Evolutionary conservation across 208 protist species (phyloP).

Genomic region (Trypanosoma cruzi): DNA sequence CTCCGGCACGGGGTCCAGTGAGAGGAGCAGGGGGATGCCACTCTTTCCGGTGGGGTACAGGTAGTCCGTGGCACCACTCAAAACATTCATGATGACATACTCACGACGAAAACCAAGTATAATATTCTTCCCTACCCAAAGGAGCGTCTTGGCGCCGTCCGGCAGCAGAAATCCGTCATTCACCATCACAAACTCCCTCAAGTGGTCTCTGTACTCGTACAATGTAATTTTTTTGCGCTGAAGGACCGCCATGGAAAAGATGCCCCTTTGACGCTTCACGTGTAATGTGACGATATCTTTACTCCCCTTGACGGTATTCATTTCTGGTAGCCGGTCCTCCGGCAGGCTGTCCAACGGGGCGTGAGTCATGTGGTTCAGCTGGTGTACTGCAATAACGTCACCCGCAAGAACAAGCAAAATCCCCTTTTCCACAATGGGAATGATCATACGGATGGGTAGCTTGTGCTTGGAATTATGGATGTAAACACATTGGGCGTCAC

Average conservation of each 20-base stretch:
- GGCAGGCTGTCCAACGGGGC: slow-evolving; percentile 26
- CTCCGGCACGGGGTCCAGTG: slow-evolving; percentile 67
- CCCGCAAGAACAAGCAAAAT: slow-evolving; percentile 25
- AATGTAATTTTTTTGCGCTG: slow-evolving; percentile 53
- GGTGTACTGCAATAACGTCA: slow-evolving; percentile 36
- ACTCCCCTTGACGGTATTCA: slow-evolving; percentile 7
- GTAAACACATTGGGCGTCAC: slow-evolving; percentile 28
- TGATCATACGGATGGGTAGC: slow-evolving; percentile 41
- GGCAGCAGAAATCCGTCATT: slow-evolving; percentile 43
- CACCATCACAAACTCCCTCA: slow-evolving; percentile 22
- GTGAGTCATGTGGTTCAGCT: slow-evolving; percentile 20
- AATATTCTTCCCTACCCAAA: slow-evolving; percentile 59
- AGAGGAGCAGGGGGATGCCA: slow-evolving; percentile 43
- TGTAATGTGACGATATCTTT: slow-evolving; percentile 50
- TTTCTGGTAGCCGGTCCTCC: slow-evolving; percentile 29
- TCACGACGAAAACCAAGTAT: slow-evolving; percentile 52
- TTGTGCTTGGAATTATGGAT: slow-evolving; percentile 31
- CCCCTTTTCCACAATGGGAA: slow-evolving; percentile 31
- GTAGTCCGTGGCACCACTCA: slow-evolving; percentile 18
- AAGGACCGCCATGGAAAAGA: slow-evolving; percentile 54
- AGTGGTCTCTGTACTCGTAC: slow-evolving; percentile 43
- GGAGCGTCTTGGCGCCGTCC: slow-evolving; percentile 45
- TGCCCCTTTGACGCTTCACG: slow-evolving; percentile 45
- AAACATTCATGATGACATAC: slow-evolving; percentile 34
- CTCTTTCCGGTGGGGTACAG: slow-evolving; percentile 21